Evolutionary conservation across 1,284 basidiomycete species (phyloP), one percentile per base, ranked within the genome.

Genomic region (Meira nashicola): DNA sequence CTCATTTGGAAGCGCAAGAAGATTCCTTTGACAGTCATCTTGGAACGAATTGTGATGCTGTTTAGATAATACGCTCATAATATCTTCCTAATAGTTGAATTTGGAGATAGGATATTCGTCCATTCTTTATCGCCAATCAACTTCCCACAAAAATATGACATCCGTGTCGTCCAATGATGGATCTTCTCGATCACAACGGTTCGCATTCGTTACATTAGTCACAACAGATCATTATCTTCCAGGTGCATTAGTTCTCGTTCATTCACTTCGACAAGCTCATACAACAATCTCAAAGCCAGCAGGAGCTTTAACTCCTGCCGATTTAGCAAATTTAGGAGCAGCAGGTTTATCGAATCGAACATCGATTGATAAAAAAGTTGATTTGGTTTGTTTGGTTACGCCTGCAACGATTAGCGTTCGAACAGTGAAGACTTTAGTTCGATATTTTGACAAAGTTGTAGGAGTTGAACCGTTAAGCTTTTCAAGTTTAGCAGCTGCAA

Each of bases 171-270:
- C 28, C 28, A 33, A 33, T 8, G 28, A 33, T 33, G 28, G 28
- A 33, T 33, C 28, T 33, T 33, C 28, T 33, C 28, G 28, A 33
- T 33, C 28, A 8, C 28, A 33, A 33, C 90, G 65, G 90, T 93
- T 74, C 64, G 76, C 76, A 44, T 72, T 74, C 50, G 73, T 74
- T 47, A 92, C 92, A 39, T 87, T 96, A 66, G 81, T 96, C 74
- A 92, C 92, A 52, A 89, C 90, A 39, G 87, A 93, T 74, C 83
- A 84, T 19, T 98, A 97, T 80, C 86, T 97, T 48, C 90, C 92
- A 40, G 94, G 94, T 57, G 91, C 89, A 19, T 86, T 97, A 65
- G 86, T 89, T 58, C 82, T 92, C 66, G 88, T 86, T 39, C 88
- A 89, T 58, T 89, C 92, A 19, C 90, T 73, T 6, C 66, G 70